Conservation (phyloP, 768 basidiomycete genomes). For the Pilatotrama ljubarskyi region DNA sequence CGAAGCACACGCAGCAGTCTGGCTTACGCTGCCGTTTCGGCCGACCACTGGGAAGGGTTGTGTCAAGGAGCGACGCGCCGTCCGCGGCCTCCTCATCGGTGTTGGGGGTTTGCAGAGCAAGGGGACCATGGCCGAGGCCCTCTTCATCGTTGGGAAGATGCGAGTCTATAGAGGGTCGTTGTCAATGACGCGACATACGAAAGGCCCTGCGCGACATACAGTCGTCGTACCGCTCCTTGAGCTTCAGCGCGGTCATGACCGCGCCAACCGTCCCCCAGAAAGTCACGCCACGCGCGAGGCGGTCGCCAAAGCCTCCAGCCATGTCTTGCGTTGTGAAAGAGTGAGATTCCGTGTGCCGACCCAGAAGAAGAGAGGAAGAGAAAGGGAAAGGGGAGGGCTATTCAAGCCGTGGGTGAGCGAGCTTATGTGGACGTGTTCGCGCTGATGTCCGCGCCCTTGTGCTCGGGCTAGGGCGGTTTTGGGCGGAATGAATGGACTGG, state of each 20-base stretch:
- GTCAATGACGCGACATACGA: background rate
- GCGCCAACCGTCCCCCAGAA: slow-evolving; percentile 47
- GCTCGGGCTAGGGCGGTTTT: too few relatives aligned
- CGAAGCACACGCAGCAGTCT: slow-evolving; percentile 54
- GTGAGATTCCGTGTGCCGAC: background rate
- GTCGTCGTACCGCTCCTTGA: slow-evolving; percentile 48
- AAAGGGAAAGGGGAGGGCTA: slow-evolving; percentile 7
- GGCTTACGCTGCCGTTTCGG: slow-evolving; percentile 35
- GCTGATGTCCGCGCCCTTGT: background rate
- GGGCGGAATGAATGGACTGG: background rate
- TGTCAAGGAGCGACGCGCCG: slow-evolving; percentile 26
- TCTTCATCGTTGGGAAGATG: slow-evolving; percentile 45
- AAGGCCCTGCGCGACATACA: slow-evolving; percentile 37
- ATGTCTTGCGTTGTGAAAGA: background rate
- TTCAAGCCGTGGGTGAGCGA: background rate
- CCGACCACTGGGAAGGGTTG: slow-evolving; percentile 25
- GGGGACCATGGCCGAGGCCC: slow-evolving; percentile 23
- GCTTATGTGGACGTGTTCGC: background rate
- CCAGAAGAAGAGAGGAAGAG: background rate
- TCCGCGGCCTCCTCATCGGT: slow-evolving; percentile 21
- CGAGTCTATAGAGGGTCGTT: slow-evolving; percentile 36
- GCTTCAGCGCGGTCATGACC: slow-evolving; percentile 47
- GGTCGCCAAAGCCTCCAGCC: slow-evolving; percentile 5
- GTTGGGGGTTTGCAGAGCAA: slow-evolving; percentile 29
- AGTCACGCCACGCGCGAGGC: slow-evolving; percentile 17